Conservation (phyloP, 495 filamentous ascomycete species). For the Talaromyces adpressus region DNA sequence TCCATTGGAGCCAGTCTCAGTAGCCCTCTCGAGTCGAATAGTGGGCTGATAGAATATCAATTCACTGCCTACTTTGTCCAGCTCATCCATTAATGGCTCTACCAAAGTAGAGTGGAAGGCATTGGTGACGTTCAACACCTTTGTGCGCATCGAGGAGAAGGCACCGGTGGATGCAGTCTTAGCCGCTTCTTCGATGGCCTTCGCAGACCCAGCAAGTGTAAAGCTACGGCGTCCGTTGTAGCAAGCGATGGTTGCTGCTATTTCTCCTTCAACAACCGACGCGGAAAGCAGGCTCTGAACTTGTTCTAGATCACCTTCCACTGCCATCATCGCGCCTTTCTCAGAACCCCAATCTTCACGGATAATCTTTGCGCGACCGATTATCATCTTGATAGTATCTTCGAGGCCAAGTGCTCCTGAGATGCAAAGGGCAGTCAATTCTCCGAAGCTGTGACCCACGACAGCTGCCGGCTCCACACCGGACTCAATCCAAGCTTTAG, state of each 20-base stretch:
- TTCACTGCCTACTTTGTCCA: conserved; percentile 19
- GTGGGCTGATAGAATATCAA: conserved; percentile 20
- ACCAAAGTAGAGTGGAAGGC: conserved; percentile 43
- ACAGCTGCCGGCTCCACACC: conserved; percentile 25
- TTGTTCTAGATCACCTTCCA: conserved; percentile 15
- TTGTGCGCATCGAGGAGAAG: conserved; percentile 16
- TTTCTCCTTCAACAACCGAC: neutral
- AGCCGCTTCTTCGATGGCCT: conserved; percentile 21
- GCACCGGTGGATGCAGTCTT: conserved; percentile 2
- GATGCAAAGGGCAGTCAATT: conserved; percentile 26
- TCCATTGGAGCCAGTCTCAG: conserved; percentile 21
- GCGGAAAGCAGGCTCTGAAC: neutral
- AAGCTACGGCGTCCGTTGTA: conserved; percentile 42
- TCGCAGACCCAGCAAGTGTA: conserved; percentile 34
- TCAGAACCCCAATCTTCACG: conserved; percentile 30
- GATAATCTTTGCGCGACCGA: conserved; percentile 30
- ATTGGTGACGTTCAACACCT: conserved; percentile 37
- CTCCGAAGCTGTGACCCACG: conserved; percentile 36
- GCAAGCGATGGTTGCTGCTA: conserved; percentile 34
- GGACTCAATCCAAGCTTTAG: conserved; percentile 31
- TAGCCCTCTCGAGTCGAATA: conserved; percentile 23
- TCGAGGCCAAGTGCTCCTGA: conserved; percentile 18
- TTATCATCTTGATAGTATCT: conserved; percentile 28
- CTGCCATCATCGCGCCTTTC: conserved; percentile 33
- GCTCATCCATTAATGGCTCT: conserved; percentile 25